Base-by-base conservation (phyloP, 2,329 filamentous ascomycete genomes). In the Diaporthe eres region DNA sequence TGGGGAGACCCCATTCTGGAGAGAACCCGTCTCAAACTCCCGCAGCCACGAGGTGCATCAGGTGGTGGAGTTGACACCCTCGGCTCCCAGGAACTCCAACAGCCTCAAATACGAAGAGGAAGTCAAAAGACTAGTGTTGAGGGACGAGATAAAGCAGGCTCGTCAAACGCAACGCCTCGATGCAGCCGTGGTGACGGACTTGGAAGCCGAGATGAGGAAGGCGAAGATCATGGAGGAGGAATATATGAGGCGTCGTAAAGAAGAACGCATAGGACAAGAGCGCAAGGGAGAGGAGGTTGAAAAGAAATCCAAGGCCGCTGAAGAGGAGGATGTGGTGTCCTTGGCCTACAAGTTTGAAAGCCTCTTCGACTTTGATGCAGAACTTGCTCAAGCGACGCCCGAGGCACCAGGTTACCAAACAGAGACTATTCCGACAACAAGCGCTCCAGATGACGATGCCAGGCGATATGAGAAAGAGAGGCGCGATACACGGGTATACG, bases 331-430 rank as follows among this genome's bases (percentile, higher is more conserved):
- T 6, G 65, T 70, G 17, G 47, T 55, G 15, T 53, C 65, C 22
- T 25, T 70, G 34, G 65, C 65, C 17, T 70, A 55, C 10, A 42
- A 37, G 15, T 70, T 70, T 22, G 49, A 70, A 31, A 12, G 49
- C n/a, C 65, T 70, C 4, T 70, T 70, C 34, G 65, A 70, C 34
- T 70, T 70, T 31, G 65, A 70, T 19, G 34, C 65, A 31, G 34
- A 42, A 28, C 49, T 42, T n/a, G 10, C 49, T 1, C 34, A 55
- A 19, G 31, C 13, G 19, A 3, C 7, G 31, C 49, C 49, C 4
- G 42, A 49, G 42, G 17, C 19, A 7, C 13, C 61, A 17, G 8
- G 2, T 34, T 22, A 19, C 4, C 5, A 1, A 9, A 13, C 25
- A 31, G 28, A 7, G 15, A 34, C 42, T 49, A 9, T 2, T 8